Evolutionary conservation across 2,329 filamentous ascomycete species (phyloP).

Genomic region (Fusarium lateritium): DNA sequence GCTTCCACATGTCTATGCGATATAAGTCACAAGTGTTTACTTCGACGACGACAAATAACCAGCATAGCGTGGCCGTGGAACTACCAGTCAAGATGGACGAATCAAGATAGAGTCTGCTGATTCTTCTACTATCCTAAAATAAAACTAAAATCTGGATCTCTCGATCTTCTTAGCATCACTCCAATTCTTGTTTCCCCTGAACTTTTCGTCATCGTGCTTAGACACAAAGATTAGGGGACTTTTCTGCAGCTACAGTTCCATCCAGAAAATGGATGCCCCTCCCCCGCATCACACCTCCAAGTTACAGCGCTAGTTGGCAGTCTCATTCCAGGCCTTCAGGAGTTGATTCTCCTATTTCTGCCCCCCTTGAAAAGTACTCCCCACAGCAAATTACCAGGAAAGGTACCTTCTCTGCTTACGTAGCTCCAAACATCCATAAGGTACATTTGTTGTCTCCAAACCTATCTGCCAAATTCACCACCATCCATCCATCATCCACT

Average conservation of each 20-base stretch:
- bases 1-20: too few relatives aligned
- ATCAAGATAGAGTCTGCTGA: neutral
- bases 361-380: slow-evolving; percentile 4
- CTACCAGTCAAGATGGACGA: neutral
- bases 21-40: too few relatives aligned
- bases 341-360: slow-evolving; percentile 41
- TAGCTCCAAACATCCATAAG: slow-evolving; percentile 25
- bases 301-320: slow-evolving; percentile 25
- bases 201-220: slow-evolving; percentile 10
- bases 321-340: slow-evolving; percentile 40
- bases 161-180: neutral
- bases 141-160: neutral
- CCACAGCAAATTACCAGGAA: slow-evolving; percentile 1
- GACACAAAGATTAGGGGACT: slow-evolving; percentile 17
- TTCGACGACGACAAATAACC: neutral
- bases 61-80: slow-evolving; percentile 2
- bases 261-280: slow-evolving; percentile 33
- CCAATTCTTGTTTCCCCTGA: slow-evolving; percentile 2
- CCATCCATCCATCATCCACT: slow-evolving; percentile 31
- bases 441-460: slow-evolving; percentile 17
- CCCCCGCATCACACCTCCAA: slow-evolving; percentile 46
- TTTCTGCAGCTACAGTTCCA: slow-evolving; percentile 10
- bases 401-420: slow-evolving; percentile 34
- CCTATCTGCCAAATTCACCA: slow-evolving; percentile 16
- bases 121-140: neutral